These are phyloP conservation scores for Crucibulum laeve DNA, from an alignment of 768 basidiomycete genomes.

Conservation along the genomic window DNA sequence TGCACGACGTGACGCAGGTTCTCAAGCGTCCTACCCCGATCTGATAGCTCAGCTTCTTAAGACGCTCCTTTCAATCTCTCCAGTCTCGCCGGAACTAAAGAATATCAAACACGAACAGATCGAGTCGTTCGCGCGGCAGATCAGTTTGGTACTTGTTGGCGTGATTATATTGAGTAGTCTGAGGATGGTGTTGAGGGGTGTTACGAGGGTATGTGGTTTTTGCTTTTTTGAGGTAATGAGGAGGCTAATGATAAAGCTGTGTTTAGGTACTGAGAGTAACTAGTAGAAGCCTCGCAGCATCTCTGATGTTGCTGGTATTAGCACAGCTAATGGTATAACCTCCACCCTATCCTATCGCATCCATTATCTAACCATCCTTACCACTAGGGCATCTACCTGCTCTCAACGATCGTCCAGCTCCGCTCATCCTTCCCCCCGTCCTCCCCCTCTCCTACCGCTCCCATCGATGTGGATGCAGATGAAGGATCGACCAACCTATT, in stretches of 20 bases:
- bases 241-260: not conserved
- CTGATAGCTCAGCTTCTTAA: slow-evolving; percentile 33
- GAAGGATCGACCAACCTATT: slow-evolving; percentile 47
- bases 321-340: slow-evolving; percentile 74
- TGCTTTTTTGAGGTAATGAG: not conserved
- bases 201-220: slow-evolving; percentile 43
- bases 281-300: slow-evolving; percentile 66
- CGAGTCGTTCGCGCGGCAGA: slow-evolving; percentile 38
- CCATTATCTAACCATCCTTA: not conserved
- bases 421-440: slow-evolving; percentile 77
- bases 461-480: too few relatives aligned
- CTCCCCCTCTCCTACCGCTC: slow-evolving; percentile 14
- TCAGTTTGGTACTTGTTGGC: slow-evolving; percentile 69
- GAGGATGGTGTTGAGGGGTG: slow-evolving; percentile 63
- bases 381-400: slow-evolving; percentile 74
- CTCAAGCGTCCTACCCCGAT: slow-evolving; percentile 35
- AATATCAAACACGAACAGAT: slow-evolving; percentile 28
- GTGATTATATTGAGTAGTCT: slow-evolving; percentile 73
- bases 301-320: slow-evolving; percentile 70
- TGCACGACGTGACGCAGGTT: slow-evolving; percentile 19
- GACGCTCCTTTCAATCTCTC: slow-evolving; percentile 22
- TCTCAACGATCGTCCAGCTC: slow-evolving; percentile 79
- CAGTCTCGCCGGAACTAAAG: too few relatives aligned
- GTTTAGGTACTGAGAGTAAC: slow-evolving; percentile 56
- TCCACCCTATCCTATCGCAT: slow-evolving; percentile 4